Base-by-base conservation (phyloP, 208 protist species). In the Acanthamoeba sp. region DNA sequence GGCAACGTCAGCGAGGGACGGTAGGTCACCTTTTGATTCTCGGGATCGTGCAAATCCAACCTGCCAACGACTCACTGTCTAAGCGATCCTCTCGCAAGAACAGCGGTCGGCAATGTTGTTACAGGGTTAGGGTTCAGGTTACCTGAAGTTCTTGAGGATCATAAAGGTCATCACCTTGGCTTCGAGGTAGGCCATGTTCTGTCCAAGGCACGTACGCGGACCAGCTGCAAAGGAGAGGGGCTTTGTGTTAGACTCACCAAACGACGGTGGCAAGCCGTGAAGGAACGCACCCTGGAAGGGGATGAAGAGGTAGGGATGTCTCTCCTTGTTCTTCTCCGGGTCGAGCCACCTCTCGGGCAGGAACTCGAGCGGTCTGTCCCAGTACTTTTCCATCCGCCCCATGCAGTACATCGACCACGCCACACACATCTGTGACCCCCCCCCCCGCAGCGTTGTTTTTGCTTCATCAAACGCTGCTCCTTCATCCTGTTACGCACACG, bases 381-480 rank as follows among this genome's bases (percentile, higher is more conserved):
- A 91, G 84, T 91, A 91, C 84, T 91, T 66, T 20, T 91, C 84
- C 55, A 62, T 91, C 16, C 84, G 84, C 3, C 84, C 84, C 84
- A 91, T 91, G 29, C 76, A 85, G 76, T 85, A 85, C 42, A 57
- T 57, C 10, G 76, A 85, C 76, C 76, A 85, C 22, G 76, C 76
- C 1, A 85, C 69, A 45, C 2, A 48, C 29, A 24, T 1, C 69
- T 78, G 69, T 78, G n/a, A n/a, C n/a, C n/a, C n/a, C n/a, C n/a
- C n/a, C n/a, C n/a, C n/a, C n/a, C n/a, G n/a, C n/a, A n/a, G n/a
- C n/a, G n/a, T n/a, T n/a, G n/a, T n/a, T n/a, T n/a, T n/a, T n/a
- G n/a, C n/a, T n/a, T n/a, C n/a, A n/a, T n/a, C n/a, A n/a, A n/a
- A n/a, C n/a, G n/a, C n/a, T n/a, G n/a, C n/a, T n/a, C n/a, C n/a